Base-by-base conservation (phyloP, 2,329 filamentous ascomycete species). In the Alternaria triticimaculans region DNA sequence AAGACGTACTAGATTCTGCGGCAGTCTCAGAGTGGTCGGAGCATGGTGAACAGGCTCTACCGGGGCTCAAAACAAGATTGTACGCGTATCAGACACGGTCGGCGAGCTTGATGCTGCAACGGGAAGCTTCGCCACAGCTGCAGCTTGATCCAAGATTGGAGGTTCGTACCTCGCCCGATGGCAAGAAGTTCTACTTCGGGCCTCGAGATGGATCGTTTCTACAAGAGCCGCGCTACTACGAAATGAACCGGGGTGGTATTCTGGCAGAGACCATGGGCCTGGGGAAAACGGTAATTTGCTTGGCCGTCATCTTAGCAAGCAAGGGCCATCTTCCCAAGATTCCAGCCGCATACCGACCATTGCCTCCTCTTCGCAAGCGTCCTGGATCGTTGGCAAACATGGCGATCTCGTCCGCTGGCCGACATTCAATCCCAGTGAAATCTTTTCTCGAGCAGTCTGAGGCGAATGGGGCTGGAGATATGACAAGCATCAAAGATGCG, bases 221-320 rank as follows among this genome's bases (percentile, higher is more conserved):
- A 0, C 84, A 84, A 37, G 87, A 91, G n/a, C 89, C 92, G 11
- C 85, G 87, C 3, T 87, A 87, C 62, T 97, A 95, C 70, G 93
- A 96, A 48, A 86, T 88, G 25, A 87, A 90, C 6, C 85, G 86
- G 62, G 94, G 94, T 33, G 95, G 94, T 3, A 91, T 95, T 14
- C 81, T 94, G 14, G 91, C 92, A 0, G 92, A 96, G 74, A 90
- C 92, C 67, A 94, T 94, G 92, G 86, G 86, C 28, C 82, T 83
- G 50, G 94, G 95, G 0, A 98, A 97, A 82, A 97, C 95, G 0
- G 81, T 97, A 25, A 97, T 97, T 11, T 95, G 92, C 67, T 81
- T 98, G 3, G 78, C 84, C 6, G 72, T 85, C n/a, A 82, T 97
- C 43, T 83, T 96, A 25, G 90, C 93, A 3, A 97, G 93, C 0